phyloP scores from a whole-genome alignment of 1,284 basidiomycete genomes.

The Thecaphora thlaspeos region DNA sequence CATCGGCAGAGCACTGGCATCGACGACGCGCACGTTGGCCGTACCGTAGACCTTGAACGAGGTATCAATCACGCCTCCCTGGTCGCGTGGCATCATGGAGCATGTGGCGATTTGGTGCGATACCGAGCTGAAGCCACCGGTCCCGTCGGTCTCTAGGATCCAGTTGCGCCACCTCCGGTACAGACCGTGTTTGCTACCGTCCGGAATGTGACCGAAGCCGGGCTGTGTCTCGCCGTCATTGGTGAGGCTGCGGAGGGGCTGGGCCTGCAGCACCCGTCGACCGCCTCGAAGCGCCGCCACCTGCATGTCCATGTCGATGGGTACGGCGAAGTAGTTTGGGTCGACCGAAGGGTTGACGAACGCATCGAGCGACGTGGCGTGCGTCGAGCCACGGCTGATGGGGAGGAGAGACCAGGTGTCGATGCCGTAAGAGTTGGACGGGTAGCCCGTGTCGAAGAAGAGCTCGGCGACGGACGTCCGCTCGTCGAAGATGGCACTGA shows the following conservation, averaged over 20 bases:
- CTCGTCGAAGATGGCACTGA: conserved; percentile 33
- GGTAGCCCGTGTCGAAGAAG: conserved; percentile 47
- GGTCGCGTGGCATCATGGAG: conserved; percentile 65
- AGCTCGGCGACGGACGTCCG: conserved; percentile 38
- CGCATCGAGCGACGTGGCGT: conserved; percentile 22
- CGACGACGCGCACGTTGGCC: conserved; percentile 43
- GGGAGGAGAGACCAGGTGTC: conserved; percentile 50
- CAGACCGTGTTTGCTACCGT: conserved; percentile 43
- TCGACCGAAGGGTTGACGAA: conserved; percentile 19
- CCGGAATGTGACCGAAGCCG: conserved; percentile 45
- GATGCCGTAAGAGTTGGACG: conserved; percentile 34
- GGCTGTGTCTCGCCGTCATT: conserved; percentile 57
- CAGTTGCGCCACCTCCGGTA: conserved; percentile 57
- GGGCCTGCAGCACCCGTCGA: conserved; percentile 49
- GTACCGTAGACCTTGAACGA: conserved; percentile 57
- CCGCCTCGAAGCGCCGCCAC: conserved; percentile 49
- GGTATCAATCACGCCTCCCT: conserved; percentile 63
- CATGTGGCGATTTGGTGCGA: conserved; percentile 67
- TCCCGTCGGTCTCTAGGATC: conserved; percentile 49
- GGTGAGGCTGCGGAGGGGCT: conserved; percentile 39
- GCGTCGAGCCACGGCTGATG: conserved; percentile 38
- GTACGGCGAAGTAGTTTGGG: conserved; percentile 56
- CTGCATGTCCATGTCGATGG: conserved; percentile 58
- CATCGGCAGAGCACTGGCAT: conserved; percentile 42
- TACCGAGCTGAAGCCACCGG: conserved; percentile 58